These are phyloP conservation scores for Glaciozyma antarctica DNA, from an alignment of 768 basidiomycete genomes.

Conservation along the genomic window DNA sequence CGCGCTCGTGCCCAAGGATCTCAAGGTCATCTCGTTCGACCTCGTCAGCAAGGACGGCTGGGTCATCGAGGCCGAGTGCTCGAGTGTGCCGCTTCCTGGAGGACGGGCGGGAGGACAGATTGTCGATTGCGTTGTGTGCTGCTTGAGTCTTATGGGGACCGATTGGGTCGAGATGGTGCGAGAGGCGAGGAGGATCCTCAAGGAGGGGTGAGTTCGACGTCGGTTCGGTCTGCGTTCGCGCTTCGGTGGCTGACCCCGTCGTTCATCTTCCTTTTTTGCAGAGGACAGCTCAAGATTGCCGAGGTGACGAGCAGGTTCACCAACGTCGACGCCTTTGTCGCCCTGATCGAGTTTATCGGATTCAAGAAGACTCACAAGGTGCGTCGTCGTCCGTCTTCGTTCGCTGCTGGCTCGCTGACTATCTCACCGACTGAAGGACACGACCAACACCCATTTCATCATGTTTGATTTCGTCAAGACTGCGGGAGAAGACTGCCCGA, in stretches of 20 bases:
- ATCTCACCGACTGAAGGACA: slow-evolving; percentile 50
- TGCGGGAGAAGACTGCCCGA: slow-evolving; percentile 41
- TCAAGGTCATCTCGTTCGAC: slow-evolving; percentile 68
- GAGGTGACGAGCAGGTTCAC: slow-evolving; percentile 81
- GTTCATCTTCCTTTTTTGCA: slow-evolving; percentile 37
- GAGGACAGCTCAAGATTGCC: slow-evolving; percentile 75
- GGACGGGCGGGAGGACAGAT: slow-evolving; percentile 58
- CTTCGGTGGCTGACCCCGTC: slow-evolving; percentile 5
- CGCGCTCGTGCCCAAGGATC: slow-evolving; percentile 43
- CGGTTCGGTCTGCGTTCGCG: not conserved
- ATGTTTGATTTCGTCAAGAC: slow-evolving; percentile 69
- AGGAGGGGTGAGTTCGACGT: slow-evolving; percentile 54
- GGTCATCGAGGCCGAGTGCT: slow-evolving; percentile 85
- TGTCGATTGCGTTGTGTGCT: slow-evolving; percentile 85
- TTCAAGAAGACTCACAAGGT: slow-evolving; percentile 67
- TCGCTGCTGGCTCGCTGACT: not conserved
- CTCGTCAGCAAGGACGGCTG: slow-evolving; percentile 47
- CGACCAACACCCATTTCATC: slow-evolving; percentile 72
- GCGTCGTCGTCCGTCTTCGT: slow-evolving; percentile 9
- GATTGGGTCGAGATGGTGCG: slow-evolving; percentile 89
- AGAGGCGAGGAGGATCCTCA: slow-evolving; percentile 81
- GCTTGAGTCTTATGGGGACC: slow-evolving; percentile 89
- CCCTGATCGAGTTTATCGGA: slow-evolving; percentile 57
- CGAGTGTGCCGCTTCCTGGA: slow-evolving; percentile 76
- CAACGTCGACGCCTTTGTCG: slow-evolving; percentile 56